A percentile compares a stretch with the other conserved stretches of the same genome.
These are phyloP conservation scores for Trichophyton mentagrophytes DNA, from an alignment of 2,329 filamentous ascomycete species.

Conservation along the genomic window DNA sequence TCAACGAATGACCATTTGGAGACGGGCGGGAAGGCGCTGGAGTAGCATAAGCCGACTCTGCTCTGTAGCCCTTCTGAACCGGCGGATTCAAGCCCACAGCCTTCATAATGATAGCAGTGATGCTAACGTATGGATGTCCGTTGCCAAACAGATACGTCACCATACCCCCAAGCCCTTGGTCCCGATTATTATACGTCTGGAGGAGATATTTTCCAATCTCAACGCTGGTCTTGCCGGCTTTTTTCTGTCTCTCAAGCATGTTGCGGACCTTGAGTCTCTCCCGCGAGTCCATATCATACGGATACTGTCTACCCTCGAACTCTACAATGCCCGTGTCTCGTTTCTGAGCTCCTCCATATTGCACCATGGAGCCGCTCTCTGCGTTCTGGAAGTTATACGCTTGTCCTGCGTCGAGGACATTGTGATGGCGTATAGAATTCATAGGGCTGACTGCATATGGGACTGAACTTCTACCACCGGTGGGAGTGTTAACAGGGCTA, in stretches of 20 bases:
- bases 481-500: background rate
- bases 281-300: conserved; percentile 2
- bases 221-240: conserved; percentile 6
- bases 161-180: conserved; percentile 8
- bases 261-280: conserved; percentile 2
- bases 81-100: conserved; percentile 8
- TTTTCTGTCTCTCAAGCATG: conserved; percentile 2
- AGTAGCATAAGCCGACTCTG: background rate
- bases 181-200: conserved; percentile 6
- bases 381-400: background rate
- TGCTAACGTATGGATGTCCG: conserved; percentile 7
- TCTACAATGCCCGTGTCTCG: background rate
- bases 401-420: background rate
- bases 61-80: background rate
- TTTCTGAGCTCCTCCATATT: background rate
- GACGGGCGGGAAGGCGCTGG: background rate
- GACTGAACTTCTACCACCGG: background rate
- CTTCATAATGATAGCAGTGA: conserved; percentile 9
- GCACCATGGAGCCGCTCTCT: background rate
- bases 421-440: background rate
- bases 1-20: background rate
- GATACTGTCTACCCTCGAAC: background rate
- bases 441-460: background rate
- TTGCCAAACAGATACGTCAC: conserved; percentile 12
- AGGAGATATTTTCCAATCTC: conserved; percentile 13